phyloP scores from a whole-genome alignment of 352 stramenopile genomes.

The Pythium aphanidermatum region DNA sequence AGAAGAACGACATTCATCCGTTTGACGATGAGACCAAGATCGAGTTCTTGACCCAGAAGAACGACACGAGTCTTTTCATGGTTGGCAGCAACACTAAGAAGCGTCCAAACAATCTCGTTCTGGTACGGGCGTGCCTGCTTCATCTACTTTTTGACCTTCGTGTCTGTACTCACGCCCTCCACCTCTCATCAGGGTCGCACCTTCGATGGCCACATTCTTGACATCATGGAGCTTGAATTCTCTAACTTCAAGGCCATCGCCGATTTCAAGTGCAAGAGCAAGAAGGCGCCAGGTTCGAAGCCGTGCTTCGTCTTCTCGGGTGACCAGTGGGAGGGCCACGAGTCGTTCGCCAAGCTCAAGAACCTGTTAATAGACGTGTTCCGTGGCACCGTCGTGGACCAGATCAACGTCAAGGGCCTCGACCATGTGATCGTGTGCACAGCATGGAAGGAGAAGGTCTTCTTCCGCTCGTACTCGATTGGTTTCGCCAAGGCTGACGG shows the following conservation, averaged over 20 bases:
- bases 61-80: conserved; percentile 96
- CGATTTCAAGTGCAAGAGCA: conserved; percentile 91
- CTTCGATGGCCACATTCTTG: conserved; percentile 97
- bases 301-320: conserved; percentile 94
- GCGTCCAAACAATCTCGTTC: conserved; percentile 96
- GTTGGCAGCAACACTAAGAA: conserved; percentile 98
- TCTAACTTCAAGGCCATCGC: conserved; percentile 93
- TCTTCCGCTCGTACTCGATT: conserved; percentile 96
- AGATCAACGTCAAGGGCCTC: conserved; percentile 93
- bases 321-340: conserved; percentile 91
- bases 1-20: conserved; percentile 93
- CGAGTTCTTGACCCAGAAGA: conserved; percentile 96
- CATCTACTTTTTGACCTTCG: no score
- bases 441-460: conserved; percentile 87
- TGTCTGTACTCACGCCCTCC: no score
- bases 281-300: conserved; percentile 93
- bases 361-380: conserved; percentile 97
- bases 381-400: conserved; percentile 94
- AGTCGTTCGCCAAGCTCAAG: conserved; percentile 91
- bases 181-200: conserved; percentile 95
- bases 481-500: conserved; percentile 90
- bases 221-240: conserved; percentile 98
- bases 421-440: conserved; percentile 98
- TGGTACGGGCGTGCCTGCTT: no score
- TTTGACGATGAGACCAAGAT: conserved; percentile 92